Evolutionary conservation across 75 land plant genomes (phyloP), one percentile per base, ranked within the genome.

Genomic region (Cryptomeria japonica): DNA sequence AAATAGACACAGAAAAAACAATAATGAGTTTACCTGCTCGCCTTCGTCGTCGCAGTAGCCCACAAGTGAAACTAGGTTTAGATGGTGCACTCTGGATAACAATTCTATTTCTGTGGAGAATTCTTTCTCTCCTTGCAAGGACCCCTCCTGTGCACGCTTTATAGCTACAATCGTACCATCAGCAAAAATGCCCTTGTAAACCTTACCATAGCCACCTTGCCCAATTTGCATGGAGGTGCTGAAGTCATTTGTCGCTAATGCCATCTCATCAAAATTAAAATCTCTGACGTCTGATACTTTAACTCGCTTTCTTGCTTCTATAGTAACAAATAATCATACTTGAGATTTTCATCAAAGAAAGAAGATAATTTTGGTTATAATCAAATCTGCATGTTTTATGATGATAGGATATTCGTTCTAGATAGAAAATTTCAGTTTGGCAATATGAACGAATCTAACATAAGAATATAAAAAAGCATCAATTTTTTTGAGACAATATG

Each of bases 171-270:
- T 51, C 0, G 16, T 51, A 14, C 55, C 55, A 51, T 51, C 55
- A 51, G 55, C 15, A 51, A 51, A 51, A 51, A 3, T 51, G 55
- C 55, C 55, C 55, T 51, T 51, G 55, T 51, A 51, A 51, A 95
- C 96, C 89, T 91, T 94, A 36, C 96, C 96, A 90, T 94, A 95
- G 28, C 96, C 95, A 36, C 94, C 94, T 88, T 89, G 90, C 61
- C 94, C 94, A 75, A 94, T 75, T 77, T 87, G 82, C 46, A 85
- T 73, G 2, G 89, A 88, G 31, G 56, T 82, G 82, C 80, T 85
- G 78, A 95, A 95, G 41, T 88, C 88, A 87, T 92, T 86, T 28
- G 95, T 92, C 22, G 95, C 96, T 37, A 70, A 41, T 39, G 88
- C 89, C 89, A 94, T 89, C 88, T 94, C 95, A 22, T 68, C 72